Conservation (phyloP, 2,329 filamentous ascomycete species). For the Bipolaris sorokiniana region DNA sequence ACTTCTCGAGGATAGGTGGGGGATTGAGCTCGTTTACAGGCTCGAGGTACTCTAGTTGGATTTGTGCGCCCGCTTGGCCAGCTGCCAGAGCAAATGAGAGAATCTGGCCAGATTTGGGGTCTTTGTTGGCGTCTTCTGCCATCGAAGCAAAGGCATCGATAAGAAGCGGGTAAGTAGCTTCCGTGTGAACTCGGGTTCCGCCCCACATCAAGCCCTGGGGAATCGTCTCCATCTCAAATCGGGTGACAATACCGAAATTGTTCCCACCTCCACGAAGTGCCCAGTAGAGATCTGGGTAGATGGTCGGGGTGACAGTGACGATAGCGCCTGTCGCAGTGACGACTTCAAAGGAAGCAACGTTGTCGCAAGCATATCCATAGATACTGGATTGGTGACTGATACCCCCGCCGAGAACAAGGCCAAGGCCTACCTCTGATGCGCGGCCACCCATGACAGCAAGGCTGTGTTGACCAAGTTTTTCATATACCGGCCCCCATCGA, state of each 20-base stretch:
- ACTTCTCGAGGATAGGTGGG: constrained; percentile 23
- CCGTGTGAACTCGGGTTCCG: constrained; percentile 18
- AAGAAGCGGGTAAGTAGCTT: constrained; percentile 4
- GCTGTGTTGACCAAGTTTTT: constrained; percentile 26
- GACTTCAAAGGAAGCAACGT: constrained; percentile 34
- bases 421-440: constrained; percentile 40
- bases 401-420: constrained; percentile 38
- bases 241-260: constrained; percentile 45
- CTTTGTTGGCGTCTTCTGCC: constrained; percentile 19
- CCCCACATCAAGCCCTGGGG: constrained; percentile 15
- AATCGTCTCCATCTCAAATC: constrained; percentile 26
- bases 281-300: constrained; percentile 45
- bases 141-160: constrained; percentile 15
- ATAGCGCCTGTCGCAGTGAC: constrained; percentile 50
- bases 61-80: constrained; percentile 25
- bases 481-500: constrained; percentile 46
- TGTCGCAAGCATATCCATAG: constrained; percentile 36
- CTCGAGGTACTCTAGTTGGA: constrained; percentile 25
- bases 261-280: constrained; percentile 44
- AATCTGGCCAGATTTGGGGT: constrained; percentile 35
- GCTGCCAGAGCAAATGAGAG: constrained; percentile 9
- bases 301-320: constrained; percentile 37
- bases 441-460: constrained; percentile 43
- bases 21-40: constrained; percentile 29
- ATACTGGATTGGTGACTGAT: constrained; percentile 30